Percentiles rank a stretch among this genome's conserved stretches.
Evolutionary conservation across 169 alveolate genomes (phyloP).

Genomic region (Eimeria maxima): DNA sequence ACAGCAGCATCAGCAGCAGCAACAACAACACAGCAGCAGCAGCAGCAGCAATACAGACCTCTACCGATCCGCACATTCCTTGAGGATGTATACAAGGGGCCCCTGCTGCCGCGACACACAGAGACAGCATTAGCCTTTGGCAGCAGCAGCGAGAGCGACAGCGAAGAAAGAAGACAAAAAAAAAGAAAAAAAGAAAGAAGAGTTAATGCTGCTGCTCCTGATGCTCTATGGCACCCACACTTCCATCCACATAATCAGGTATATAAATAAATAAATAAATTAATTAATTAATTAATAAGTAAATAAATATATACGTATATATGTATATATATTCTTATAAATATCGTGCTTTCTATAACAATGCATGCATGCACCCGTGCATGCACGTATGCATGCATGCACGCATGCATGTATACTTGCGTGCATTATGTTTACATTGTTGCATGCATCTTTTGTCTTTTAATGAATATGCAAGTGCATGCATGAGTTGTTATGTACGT

Average conservation of each 20-base stretch:
- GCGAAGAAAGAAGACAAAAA: conserved; percentile 57
- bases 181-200: conserved; percentile 69
- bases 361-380: background rate
- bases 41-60: conserved; percentile 64
- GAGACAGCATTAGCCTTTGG: conserved; percentile 71
- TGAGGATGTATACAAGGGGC: conserved; percentile 66
- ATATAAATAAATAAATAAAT: no score
- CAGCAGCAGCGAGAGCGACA: conserved; percentile 81
- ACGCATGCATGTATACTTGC: background rate
- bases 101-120: conserved; percentile 74
- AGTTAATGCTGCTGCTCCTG: conserved; percentile 85
- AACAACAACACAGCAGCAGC: background rate
- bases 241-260: conserved; percentile 89
- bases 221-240: conserved; percentile 89
- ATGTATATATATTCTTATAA: no score
- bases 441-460: background rate
- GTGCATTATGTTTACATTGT: background rate
- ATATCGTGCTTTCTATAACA: background rate
- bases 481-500: background rate
- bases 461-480: background rate
- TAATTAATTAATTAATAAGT: no score
- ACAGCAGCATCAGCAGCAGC: conserved; percentile 18
- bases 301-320: no score
- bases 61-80: conserved; percentile 50
- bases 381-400: background rate